phyloP scores from a whole-genome alignment of 179 eudicot genomes.

The Beta corolliflora region DNA sequence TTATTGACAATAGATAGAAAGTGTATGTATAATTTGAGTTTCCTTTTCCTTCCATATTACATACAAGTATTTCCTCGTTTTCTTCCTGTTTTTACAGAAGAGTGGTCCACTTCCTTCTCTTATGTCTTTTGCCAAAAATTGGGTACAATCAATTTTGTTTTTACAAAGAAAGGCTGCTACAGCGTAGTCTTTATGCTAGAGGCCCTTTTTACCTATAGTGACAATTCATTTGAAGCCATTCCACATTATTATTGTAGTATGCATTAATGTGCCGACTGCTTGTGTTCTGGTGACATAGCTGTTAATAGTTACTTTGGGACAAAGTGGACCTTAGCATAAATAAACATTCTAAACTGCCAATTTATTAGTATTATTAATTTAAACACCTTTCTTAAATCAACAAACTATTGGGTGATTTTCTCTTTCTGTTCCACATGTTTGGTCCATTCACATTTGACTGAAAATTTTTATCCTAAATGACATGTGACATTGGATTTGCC shows the following conservation, averaged over 20 bases:
- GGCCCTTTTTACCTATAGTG: constrained; percentile 8
- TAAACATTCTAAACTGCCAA: not conserved
- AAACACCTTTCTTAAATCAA: not conserved
- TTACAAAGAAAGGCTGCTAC: not conserved
- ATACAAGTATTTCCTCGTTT: not conserved
- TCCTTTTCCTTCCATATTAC: constrained; percentile 13
- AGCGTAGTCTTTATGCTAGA: constrained; percentile 5
- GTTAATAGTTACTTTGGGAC: constrained; percentile 1
- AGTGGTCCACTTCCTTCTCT: not conserved
- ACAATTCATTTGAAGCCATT: constrained; percentile 16
- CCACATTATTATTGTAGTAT: not conserved
- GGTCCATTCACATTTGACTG: not conserved
- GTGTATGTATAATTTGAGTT: not conserved
- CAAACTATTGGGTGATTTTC: not conserved
- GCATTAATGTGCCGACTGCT: constrained; percentile 14
- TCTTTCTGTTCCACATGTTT: constrained; percentile 17
- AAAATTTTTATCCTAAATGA: not conserved
- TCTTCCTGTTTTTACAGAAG: constrained; percentile 2
- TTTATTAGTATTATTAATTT: constrained; percentile 17
- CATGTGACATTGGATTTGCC: constrained; percentile 20
- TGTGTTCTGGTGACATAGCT: constrained; percentile 23
- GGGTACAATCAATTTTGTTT: constrained; percentile 17
- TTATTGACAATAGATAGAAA: constrained; percentile 5
- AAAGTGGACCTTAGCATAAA: constrained; percentile 16
- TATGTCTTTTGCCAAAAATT: constrained; percentile 3